Evolutionary conservation across 2,329 filamentous ascomycete species (phyloP), one percentile per base, ranked within the genome.

Genomic region (Aspergillus pseudonomiae): DNA sequence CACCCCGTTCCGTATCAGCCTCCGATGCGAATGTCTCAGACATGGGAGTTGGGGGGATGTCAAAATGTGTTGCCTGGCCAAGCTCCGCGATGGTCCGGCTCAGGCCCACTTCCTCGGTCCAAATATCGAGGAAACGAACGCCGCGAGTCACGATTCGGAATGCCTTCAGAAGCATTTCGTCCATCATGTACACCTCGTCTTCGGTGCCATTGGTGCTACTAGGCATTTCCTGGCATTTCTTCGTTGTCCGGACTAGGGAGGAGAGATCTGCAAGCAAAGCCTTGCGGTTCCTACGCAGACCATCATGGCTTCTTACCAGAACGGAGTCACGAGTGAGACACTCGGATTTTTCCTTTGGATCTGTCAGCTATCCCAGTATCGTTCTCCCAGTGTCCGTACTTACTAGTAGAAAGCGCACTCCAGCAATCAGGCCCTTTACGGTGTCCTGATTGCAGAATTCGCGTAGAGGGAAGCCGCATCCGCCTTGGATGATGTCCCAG

Each of bases 81-180:
- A 80, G 66, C 57, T 79, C 78, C 24, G 74, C 74, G 45, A 80
- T 79, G 10, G 77, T 75, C 72, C 75, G 74, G 59, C 75, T 78
- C 69, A 82, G 73, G 21, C 80, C 79, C 73, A 82, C 81, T 57
- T 82, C 79, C 66, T 82, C 91, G 43, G 91, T 89, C 81, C 95
- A 89, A 2, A 94, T 85, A 70, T 99, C 95, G 48, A 97, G 84
- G 73, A 99, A 98, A 52, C 90, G 86, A 30, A 97, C 93, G 16
- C 92, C 93, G 71, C 94, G 89, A 55, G 90, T 94, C n/a, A 97
- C 91, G 59, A 98, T 93, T 74, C 91, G 93, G 82, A 97, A 98
- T 0, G 94, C 94, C 77, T 94, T 95, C 59, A 96, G 81, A 28
- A 98, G 91, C 87, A 98, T 93, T 75, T 97, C 92, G 73, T 98